Base-by-base conservation (phyloP, 2,329 filamentous ascomycete species). In the Ceratocystis variospora region DNA sequence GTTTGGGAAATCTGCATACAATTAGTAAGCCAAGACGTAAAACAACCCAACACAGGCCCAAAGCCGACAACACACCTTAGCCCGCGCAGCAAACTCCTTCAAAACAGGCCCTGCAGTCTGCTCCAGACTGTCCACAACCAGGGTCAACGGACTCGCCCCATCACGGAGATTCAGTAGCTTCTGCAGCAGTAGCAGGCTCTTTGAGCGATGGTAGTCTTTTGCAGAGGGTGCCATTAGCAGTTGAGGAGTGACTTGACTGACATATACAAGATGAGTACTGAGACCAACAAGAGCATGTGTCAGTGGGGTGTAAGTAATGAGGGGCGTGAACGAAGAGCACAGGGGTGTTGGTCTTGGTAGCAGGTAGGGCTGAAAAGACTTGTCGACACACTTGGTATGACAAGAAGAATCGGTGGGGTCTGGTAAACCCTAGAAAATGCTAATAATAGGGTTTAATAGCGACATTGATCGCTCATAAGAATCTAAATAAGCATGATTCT, bases 41-140 rank as follows among this genome's bases (percentile, higher is more conserved):
- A 22, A 25, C 61, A 44, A 45, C 19, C 41, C 7, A 46, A 44
- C 0, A 10, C 3, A 25, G 44, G 19, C 17, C 5, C n/a, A n/a
- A 48, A 48, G 25, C 41, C 12, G 25, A 33, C 15, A 55, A 71
- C 76, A 67, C 71, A 88, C 89, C 78, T 87, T 89, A 65, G 88
- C 90, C 71, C 92, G 82, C 61, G 80, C 79, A 65, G 89, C 83
- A 75, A 93, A 89, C 75, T 96, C 91, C 19, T 79, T 77, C 1
- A 93, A 70, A 3, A 96, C 76, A 0, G 86, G 86, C 37, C 79
- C 80, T 5, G 86, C 89, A 31, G 86, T 85, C 76, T 96, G 91
- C 76, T 96, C 90, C 37, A 96, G 79, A 44, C 82, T 89, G 75
- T 97, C 93, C 66, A 96, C 80, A 2, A 96, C 76, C 31, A 97